A percentile compares a stretch with the other conserved stretches of the same genome.
These are phyloP conservation scores for Clonostachys chloroleuca DNA, from an alignment of 2,329 filamentous ascomycete genomes.

Conservation along the genomic window DNA sequence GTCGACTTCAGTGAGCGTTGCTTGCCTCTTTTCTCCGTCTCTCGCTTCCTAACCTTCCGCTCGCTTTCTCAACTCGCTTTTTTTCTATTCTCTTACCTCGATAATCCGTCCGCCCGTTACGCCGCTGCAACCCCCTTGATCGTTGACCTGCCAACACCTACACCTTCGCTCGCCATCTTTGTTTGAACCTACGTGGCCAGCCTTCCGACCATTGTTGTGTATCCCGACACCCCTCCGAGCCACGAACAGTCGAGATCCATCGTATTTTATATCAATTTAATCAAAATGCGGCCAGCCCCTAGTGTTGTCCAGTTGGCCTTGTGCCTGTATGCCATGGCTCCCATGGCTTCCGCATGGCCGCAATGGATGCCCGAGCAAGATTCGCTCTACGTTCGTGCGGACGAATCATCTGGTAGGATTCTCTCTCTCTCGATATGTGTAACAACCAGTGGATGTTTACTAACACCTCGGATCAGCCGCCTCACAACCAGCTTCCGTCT, in stretches of 20 bases:
- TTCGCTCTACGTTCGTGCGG: conserved; percentile 42
- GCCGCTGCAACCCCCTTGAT: too few species aligned
- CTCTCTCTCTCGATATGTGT: background rate
- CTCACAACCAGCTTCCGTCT: background rate
- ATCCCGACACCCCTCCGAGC: background rate
- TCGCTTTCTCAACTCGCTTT: background rate
- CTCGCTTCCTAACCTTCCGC: background rate
- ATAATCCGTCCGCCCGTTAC: too few species aligned
- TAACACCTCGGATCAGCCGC: background rate
- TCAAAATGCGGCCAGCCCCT: conserved; percentile 43
- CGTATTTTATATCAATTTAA: background rate
- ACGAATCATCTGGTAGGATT: conserved; percentile 19
- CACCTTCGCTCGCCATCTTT: too few species aligned
- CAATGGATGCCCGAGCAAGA: conserved; percentile 49
- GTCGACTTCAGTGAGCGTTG: background rate
- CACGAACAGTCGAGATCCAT: too few species aligned
- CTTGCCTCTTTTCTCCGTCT: conserved; percentile 1
- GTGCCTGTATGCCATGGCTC: conserved; percentile 44
- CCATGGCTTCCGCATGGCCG: conserved; percentile 51
- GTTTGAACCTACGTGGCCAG: too few species aligned
- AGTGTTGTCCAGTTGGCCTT: conserved; percentile 41
- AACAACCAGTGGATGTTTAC: background rate
- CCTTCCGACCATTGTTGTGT: background rate
- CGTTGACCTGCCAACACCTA: too few species aligned
- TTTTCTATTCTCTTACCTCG: background rate